Evolutionary conservation across 2,329 filamentous ascomycete genomes (phyloP), one percentile per base, ranked within the genome.

Genomic region (Hymenoscyphus scutula): DNA sequence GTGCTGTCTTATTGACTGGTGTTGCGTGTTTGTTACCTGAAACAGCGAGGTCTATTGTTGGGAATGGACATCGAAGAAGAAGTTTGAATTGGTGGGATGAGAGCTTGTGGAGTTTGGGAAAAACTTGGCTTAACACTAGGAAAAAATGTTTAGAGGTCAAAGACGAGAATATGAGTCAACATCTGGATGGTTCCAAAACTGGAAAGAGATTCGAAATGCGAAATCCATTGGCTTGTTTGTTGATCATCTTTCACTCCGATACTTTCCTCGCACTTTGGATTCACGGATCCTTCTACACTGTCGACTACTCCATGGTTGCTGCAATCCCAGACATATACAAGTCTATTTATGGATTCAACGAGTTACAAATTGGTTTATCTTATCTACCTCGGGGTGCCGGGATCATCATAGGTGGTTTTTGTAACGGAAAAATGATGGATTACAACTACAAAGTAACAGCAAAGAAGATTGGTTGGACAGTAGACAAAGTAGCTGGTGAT

Each of bases 371-470:
- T 25, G 65, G 66, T 2, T 59, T 68, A 2, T 53, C 41, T n/a
- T 68, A 68, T 57, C 23, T 68, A 2, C 63, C 65, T 6, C 51
- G 58, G 11, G 56, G 62, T 54, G 32, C 53, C 17, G 55, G 55
- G 2, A 38, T 53, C 19, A 62, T 58, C 25, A 10, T 58, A 17
- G 55, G 41, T 15, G 55, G n/a, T 17, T 27, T 15, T 27, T 38
- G 29, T 19, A 62, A 25, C 30, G 80, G 83, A 15, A 74, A 75
- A n/a, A 58, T 56, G 27, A 76, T 86, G 13, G 84, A 87, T 69
- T 79, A 77, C 73, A 85, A 83, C 67, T 87, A 82, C 68, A 75
- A 77, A 1, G 76, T 80, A 10, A 76, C 79, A 51, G 82, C 82
- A 3, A 71, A 71, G 11, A 72, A 74, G 5, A 70, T 79, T 1